Evolutionary conservation across 2,329 filamentous ascomycete species (phyloP).

Genomic region (Ascochyta rabiei): DNA sequence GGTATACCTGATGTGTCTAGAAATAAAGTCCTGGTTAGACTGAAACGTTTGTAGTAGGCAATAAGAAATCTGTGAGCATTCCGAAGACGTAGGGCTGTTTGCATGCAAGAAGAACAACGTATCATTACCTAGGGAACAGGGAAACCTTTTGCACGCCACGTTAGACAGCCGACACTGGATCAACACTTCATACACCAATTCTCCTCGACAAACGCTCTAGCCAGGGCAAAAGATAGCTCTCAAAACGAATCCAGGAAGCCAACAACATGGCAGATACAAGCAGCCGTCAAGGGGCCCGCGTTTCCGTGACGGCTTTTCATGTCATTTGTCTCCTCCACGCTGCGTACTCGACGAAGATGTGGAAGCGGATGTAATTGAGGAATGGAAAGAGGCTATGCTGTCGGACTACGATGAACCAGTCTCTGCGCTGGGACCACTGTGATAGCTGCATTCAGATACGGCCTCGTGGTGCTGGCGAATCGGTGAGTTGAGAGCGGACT

Average conservation of each 20-base stretch:
- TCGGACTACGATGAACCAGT: slow-evolving; percentile 36
- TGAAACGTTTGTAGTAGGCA: too few species aligned
- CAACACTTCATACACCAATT: not conserved
- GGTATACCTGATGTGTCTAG: too few species aligned
- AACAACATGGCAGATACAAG: slow-evolving; percentile 41
- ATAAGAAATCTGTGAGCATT: too few species aligned
- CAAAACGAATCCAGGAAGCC: slow-evolving; percentile 43
- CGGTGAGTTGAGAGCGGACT: slow-evolving; percentile 10
- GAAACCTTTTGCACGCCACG: not conserved
- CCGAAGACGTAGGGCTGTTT: not conserved
- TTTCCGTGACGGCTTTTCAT: slow-evolving; percentile 35
- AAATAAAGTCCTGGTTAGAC: too few species aligned
- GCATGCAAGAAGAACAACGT: not conserved
- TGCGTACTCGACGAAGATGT: slow-evolving; percentile 21
- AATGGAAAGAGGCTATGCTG: slow-evolving; percentile 23
- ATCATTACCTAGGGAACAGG: not conserved
- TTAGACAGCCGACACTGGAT: not conserved
- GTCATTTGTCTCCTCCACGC: slow-evolving; percentile 20
- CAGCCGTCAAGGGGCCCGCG: slow-evolving; percentile 33
- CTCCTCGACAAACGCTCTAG: not conserved
- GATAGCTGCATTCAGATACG: slow-evolving; percentile 31
- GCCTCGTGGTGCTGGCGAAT: slow-evolving; percentile 26
- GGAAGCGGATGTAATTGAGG: slow-evolving; percentile 4
- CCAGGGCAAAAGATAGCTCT: slow-evolving; percentile 45
- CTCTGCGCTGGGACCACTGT: slow-evolving; percentile 35